Base-by-base conservation (phyloP, 2,329 filamentous ascomycete genomes). In the Stenocarpella maydis region DNA sequence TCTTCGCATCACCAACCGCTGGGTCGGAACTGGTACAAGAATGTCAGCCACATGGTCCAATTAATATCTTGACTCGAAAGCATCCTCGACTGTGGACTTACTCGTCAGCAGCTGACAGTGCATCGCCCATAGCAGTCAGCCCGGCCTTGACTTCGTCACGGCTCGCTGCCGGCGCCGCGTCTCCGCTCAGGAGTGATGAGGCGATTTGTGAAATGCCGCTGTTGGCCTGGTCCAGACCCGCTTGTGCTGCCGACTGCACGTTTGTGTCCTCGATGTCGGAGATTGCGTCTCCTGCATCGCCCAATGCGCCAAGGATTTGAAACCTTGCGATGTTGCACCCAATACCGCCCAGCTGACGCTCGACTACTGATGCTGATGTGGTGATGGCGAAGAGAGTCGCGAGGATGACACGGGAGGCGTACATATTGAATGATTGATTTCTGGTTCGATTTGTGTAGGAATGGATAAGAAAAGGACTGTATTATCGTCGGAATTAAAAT, bases 191-290 rank as follows among this genome's bases (percentile, higher is more conserved):
- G 6, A 67, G 28, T 17, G 41, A 37, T 3, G 26, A 37, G 9
- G 65, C 65, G 17, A 67, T 67, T 28, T 37, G 41, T n/a, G 31
- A n/a, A 28, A 67, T 60, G 8, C 65, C 65, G 31, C 34, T 53
- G 21, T 67, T 67, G 26, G 65, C 65, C 53, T 67, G 65, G 28
- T 67, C 65, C 41, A 67, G n/a, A 9, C 65, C 65, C 0, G 52
- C 53, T 41, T 67, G 65, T 37, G 65, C 65, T 15, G 52, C 65
- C 4, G 28, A 2, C 5, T 67, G 52, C 52, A 41, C 37, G 9
- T 28, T 28, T 4, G 65, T 1, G 43, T 67, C 65, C 39, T 49
- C 31, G 9, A 67, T 60, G 21, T 67, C 8, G 2, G 8, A 14
- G 52, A 67, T 67, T 41, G 65, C 41, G 7, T 58, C 52, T n/a